phyloP scores from a whole-genome alignment of 2,329 filamentous ascomycete genomes.

The Huntiella omanensis region DNA sequence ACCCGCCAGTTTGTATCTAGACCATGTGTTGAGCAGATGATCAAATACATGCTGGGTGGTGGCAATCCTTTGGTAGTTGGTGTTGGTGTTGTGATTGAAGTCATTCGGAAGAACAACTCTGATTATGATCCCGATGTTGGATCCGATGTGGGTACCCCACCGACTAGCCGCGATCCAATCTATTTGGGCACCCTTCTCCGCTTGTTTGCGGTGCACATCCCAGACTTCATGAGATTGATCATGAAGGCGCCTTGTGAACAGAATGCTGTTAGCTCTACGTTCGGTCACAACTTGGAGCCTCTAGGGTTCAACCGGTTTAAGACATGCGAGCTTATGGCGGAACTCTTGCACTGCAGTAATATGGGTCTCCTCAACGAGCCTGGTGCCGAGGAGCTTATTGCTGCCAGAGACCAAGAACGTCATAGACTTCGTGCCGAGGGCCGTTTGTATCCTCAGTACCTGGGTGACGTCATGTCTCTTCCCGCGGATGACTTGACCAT shows the following conservation, averaged over 20 bases:
- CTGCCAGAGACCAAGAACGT: constrained; percentile 59
- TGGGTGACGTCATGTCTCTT: constrained; percentile 21
- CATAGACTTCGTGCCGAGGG: constrained; percentile 63
- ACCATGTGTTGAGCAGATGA: constrained; percentile 64
- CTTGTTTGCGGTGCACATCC: constrained; percentile 76
- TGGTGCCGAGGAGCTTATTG: constrained; percentile 75
- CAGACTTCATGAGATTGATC: constrained; percentile 83
- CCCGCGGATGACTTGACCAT: constrained; percentile 41
- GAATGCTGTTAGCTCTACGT: constrained; percentile 65
- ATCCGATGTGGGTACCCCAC: constrained; percentile 57
- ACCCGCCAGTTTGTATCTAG: constrained; percentile 87
- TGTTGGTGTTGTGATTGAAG: constrained; percentile 93
- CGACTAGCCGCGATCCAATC: constrained; percentile 79
- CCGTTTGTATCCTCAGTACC: constrained; percentile 33
- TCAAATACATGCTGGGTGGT: constrained; percentile 77
- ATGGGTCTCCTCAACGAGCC: constrained; percentile 90
- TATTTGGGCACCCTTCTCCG: constrained; percentile 82
- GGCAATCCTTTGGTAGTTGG: constrained; percentile 91
- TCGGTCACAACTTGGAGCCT: constrained; percentile 78
- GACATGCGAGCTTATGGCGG: constrained; percentile 96
- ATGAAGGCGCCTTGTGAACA: constrained; percentile 58
- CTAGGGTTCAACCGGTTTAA: constrained; percentile 97
- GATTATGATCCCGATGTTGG: constrained; percentile 93
- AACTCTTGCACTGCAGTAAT: constrained; percentile 92
- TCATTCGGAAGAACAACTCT: constrained; percentile 97